These are phyloP conservation scores for Leccinum pachyderme DNA, from an alignment of 1,284 basidiomycete genomes.

Conservation along the genomic window DNA sequence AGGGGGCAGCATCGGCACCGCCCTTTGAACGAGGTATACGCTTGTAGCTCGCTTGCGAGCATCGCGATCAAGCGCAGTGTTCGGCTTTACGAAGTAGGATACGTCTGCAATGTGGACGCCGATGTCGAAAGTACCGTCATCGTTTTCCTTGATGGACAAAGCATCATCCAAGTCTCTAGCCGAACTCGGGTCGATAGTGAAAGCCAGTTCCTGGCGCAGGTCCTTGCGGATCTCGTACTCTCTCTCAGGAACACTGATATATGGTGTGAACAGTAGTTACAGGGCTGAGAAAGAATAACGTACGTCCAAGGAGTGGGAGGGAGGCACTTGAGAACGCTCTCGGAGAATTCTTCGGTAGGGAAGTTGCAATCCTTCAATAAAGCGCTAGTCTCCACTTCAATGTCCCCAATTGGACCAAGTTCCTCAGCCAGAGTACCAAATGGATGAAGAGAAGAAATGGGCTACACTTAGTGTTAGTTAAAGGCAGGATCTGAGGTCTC, in stretches of 20 bases:
- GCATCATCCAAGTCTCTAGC: conserved; percentile 97
- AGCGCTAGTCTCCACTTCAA: conserved; percentile 97
- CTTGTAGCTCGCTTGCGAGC: conserved; percentile 96
- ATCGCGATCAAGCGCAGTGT: conserved; percentile 95
- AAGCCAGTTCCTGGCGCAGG: conserved; percentile 80
- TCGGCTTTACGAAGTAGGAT: conserved; percentile 93
- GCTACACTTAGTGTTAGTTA: conserved; percentile 42
- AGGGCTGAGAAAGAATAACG: conserved; percentile 34
- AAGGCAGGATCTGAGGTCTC: background rate
- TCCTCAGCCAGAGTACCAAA: conserved; percentile 99
- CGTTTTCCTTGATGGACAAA: conserved; percentile 82
- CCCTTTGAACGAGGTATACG: conserved; percentile 93
- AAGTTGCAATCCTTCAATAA: conserved; percentile 98
- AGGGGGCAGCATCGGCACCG: conserved; percentile 96
- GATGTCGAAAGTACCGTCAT: conserved; percentile 89
- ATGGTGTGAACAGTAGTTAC: conserved; percentile 9
- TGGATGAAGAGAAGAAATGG: conserved; percentile 95
- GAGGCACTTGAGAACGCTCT: conserved; percentile 93
- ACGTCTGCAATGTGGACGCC: conserved; percentile 97
- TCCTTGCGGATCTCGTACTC: conserved; percentile 88
- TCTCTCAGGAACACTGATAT: conserved; percentile 79
- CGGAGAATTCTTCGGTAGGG: conserved; percentile 90
- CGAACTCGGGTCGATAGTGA: conserved; percentile 89
- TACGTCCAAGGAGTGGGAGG: conserved; percentile 93
- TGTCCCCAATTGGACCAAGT: conserved; percentile 96